Percentiles rank a stretch among this genome's conserved stretches.
Conservation (phyloP, 768 basidiomycete genomes). For the Rhodotorula graminis region DNA sequence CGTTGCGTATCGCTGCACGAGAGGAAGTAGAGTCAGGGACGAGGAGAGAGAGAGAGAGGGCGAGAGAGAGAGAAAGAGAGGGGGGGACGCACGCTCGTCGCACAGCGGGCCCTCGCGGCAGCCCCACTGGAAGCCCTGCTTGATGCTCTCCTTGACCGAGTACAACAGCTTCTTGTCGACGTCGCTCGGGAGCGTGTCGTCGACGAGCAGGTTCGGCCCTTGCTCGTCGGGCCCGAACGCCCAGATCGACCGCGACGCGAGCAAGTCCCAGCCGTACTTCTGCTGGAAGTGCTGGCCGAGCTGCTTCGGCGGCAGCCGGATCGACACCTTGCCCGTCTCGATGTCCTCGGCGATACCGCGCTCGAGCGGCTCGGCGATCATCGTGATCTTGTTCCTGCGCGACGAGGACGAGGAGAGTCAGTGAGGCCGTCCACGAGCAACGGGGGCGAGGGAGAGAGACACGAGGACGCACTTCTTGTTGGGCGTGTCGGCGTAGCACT, state of each 20-base stretch:
- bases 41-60: too few relatives aligned
- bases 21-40: not conserved
- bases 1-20: constrained; percentile 83
- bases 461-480: constrained; percentile 77
- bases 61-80: not conserved
- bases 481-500: constrained; percentile 98
- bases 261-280: constrained; percentile 95
- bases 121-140: constrained; percentile 99
- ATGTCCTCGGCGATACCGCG: constrained; percentile 93
- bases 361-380: constrained; percentile 98
- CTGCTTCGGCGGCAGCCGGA: constrained; percentile 92
- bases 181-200: constrained; percentile 93
- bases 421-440: not conserved
- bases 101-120: constrained; percentile 94
- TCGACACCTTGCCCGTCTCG: constrained; percentile 83
- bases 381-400: constrained; percentile 87
- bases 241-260: constrained; percentile 98
- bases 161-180: constrained; percentile 89
- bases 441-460: constrained; percentile 5
- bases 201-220: constrained; percentile 86
- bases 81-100: constrained; percentile 79
- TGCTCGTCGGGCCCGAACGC: constrained; percentile 96
- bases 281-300: constrained; percentile 92
- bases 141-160: constrained; percentile 88
- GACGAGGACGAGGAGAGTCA: not conserved